Evolutionary conservation across 208 protist genomes (phyloP), one percentile per base, ranked within the genome.

Genomic region (Leishmania martiniquensis): DNA sequence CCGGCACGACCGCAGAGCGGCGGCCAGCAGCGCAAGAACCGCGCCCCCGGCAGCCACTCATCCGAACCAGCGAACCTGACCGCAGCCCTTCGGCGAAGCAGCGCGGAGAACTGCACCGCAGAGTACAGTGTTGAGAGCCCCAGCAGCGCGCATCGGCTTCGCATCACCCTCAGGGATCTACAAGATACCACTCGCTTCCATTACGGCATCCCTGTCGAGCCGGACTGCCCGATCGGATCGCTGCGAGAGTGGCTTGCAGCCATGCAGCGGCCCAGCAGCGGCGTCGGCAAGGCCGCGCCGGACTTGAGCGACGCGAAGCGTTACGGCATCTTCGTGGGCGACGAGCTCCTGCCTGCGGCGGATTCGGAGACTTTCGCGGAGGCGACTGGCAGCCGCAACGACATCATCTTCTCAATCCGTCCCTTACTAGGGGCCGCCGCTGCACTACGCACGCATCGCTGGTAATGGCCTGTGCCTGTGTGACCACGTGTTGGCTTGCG

Each of bases 161-260:
- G 85, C 70, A 90, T 91, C 73, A 91, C 86, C n/a, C 70, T 91
- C 32, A 59, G 66, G n/a, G 86, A 94, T 42, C 85, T 85, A 37
- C 17, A 66, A 39, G 80, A 91, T 66, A 39, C 79, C 15, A 82
- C 75, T 34, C 80, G 77, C 22, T 83, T 83, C n/a, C 78, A 91
- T 72, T 87, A 79, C 78, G 81, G 87, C 65, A 66, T 93, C 20
- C 87, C 85, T 29, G 89, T 93, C 45, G 72, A 89, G 59, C 63
- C 81, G 45, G 49, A 87, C 51, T 91, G 82, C 57, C 85, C 87
- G 1, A 87, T 93, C 7, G 72, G 75, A 7, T 71, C 80, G 47
- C 78, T 91, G 62, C 82, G 87, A 5, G 71, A 84, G 72, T 91
- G 87, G 89, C 54, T 93, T 32, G 55, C 67, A 42, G 74, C 81